phyloP scores from a whole-genome alignment of 1,284 basidiomycete genomes.

The Schizophyllum commune region DNA sequence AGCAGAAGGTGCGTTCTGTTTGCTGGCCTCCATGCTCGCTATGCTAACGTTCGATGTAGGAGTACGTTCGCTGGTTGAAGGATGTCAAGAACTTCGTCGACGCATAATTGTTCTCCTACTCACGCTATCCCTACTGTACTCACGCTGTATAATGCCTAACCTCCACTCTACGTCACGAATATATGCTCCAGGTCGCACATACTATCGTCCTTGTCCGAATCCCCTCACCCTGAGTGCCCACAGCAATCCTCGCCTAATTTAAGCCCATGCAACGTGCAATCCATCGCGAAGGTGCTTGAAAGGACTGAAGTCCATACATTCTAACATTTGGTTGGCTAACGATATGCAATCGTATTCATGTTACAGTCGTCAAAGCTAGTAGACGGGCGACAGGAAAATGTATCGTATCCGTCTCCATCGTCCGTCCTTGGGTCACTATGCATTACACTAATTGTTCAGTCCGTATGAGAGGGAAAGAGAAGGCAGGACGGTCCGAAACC shows the following conservation, averaged over 20 bases:
- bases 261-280: too few relatives aligned
- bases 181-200: background rate
- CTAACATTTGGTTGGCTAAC: too few relatives aligned
- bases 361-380: background rate
- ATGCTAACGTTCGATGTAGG: constrained; percentile 36
- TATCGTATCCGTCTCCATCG: background rate
- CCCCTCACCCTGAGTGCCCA: too few relatives aligned
- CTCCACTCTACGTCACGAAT: background rate
- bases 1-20: constrained; percentile 63
- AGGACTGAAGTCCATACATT: too few relatives aligned
- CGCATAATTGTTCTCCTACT: constrained; percentile 26
- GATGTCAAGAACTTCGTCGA: constrained; percentile 85
- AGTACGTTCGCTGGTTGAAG: constrained; percentile 87
- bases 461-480: background rate
- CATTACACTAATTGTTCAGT: background rate
- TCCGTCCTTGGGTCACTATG: background rate
- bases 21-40: background rate
- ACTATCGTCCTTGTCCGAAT: too few relatives aligned
- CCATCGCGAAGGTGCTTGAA: too few relatives aligned
- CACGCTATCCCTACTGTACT: background rate
- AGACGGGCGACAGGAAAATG: background rate
- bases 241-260: too few relatives aligned
- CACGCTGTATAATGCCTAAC: background rate
- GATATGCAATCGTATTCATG: background rate
- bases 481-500: too few relatives aligned